Evolutionary conservation across 768 basidiomycete genomes (phyloP), one percentile per base, ranked within the genome.

Genomic region (Naematelia aurantialba): DNA sequence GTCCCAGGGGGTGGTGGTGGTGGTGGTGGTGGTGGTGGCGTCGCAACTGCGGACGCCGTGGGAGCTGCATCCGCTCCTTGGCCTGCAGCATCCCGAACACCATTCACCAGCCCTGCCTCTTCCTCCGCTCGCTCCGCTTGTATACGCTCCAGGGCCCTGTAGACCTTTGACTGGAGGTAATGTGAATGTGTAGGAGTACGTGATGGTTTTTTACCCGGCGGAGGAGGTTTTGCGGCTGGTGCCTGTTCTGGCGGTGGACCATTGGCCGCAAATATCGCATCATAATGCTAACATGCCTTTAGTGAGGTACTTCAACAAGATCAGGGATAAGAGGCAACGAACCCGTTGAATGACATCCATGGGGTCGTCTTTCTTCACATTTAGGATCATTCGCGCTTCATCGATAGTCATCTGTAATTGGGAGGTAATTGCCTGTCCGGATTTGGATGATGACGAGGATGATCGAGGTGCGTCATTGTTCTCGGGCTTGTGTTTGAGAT

Each of bases 161-260:
- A 84, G n/a, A 99, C 90, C 79, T 99, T 99, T 29, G 91, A 93
- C 75, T 94, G 93, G 12, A 98, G 81, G 78, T 98, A 98, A 78
- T 92, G 89, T 31, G 91, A 92, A 73, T 91, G 81, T 31, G 65
- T 60, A 30, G 65, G 60, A 22, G 56, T 56, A 50, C 63, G 61
- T 21, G 52, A 46, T 52, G 57, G 19, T 59, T n/a, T 21, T 30
- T 45, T 48, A 55, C 54, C 45, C 12, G 56, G 57, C 25, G 46
- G 39, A 3, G 68, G 21, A 81, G 81, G 25, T 76, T 79, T 14
- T 19, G 62, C 22, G 78, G 65, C 3, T 78, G 73, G 22, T 78
- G 79, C 73, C 81, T 83, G 34, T 82, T 45, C 63, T 45, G 85
- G 81, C n/a, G 84, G 81, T 11, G 87, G 87, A 22, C 86, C 82